Evolutionary conservation across 2,329 filamentous ascomycete species (phyloP), one percentile per base, ranked within the genome.

Genomic region (Torrubiellomyces zombiae): DNA sequence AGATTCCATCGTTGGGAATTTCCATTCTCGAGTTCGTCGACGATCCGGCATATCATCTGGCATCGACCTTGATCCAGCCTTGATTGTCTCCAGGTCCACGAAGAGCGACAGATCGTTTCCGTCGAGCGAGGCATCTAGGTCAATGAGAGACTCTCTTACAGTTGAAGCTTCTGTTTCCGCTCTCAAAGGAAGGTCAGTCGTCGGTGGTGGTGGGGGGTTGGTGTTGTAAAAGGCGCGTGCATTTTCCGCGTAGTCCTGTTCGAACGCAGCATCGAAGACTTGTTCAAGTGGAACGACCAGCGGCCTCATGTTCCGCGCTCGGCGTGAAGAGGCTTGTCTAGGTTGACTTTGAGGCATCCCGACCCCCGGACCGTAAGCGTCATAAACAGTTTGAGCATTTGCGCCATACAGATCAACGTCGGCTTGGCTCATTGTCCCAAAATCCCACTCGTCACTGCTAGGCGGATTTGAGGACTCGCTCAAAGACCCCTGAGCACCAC

Each of bases 381-480:
- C 65, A 36, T 59, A 65, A 5, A 74, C 62, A 22, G 67, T 66
- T 36, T 68, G 61, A 1, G 59, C 56, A 35, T 67, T 63, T 12
- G 58, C 53, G 23, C 56, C 54, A 31, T 58, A 50, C 30, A 65
- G 53, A 9, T 70, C 54, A 27, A 63, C 56, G 36, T 73, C 68
- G 33, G 74, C 73, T 10, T 60, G 64, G n/a, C 65, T 55, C 0
- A 68, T 75, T 1, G 69, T 73, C 36, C 64, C 71, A 33, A 75
- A 75, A 32, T 73, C 74, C 70, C 70, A 75, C 35, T 72, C 67
- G 32, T 74, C 68, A 29, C 59, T 59, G 9, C 56, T 53, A 30
- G 62, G 38, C 1, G 52, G 53, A 2, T 53, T 53, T 3, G 56
- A 51, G 1, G 48, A 46, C 11, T 58, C 38, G 14, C 61, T 55